A percentile compares a stretch with the other conserved stretches of the same genome.
Evolutionary conservation across 768 basidiomycete genomes (phyloP).

Genomic region (Termitomyces sp.): DNA sequence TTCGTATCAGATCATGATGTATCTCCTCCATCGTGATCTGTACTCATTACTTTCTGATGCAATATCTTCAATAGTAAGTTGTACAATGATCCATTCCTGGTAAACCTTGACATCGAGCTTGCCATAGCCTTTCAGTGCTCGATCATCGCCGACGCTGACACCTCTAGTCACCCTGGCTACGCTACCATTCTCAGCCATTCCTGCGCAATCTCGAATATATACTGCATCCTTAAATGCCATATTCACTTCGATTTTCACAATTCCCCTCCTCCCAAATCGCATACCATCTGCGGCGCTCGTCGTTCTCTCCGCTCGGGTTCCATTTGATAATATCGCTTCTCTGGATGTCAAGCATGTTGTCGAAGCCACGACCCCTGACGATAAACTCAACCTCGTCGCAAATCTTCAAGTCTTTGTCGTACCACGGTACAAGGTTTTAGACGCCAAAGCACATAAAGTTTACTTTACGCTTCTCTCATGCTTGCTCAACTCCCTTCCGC

Average conservation of each 20-base stretch:
- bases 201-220: constrained; percentile 15
- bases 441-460: constrained; percentile 35
- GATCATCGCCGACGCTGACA: constrained; percentile 46
- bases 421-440: constrained; percentile 51
- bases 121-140: constrained; percentile 49
- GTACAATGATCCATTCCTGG: not conserved
- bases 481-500: constrained; percentile 49
- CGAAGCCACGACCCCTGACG: constrained; percentile 21
- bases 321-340: constrained; percentile 33
- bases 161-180: constrained; percentile 42
- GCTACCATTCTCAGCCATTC: constrained; percentile 29
- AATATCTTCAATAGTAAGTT: constrained; percentile 46
- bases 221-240: constrained; percentile 31
- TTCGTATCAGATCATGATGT: constrained; percentile 30
- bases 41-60: constrained; percentile 37
- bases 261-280: constrained; percentile 77
- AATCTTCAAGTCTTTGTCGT: constrained; percentile 64
- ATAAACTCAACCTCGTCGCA: constrained; percentile 59
- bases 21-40: constrained; percentile 41
- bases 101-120: not conserved
- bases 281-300: constrained; percentile 58
- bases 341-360: constrained; percentile 20
- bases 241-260: constrained; percentile 53
- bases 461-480: constrained; percentile 50
- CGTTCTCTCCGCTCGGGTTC: constrained; percentile 58